Conservation (phyloP, 2,329 filamentous ascomycete genomes). For the Talaromyces funiculosus region DNA sequence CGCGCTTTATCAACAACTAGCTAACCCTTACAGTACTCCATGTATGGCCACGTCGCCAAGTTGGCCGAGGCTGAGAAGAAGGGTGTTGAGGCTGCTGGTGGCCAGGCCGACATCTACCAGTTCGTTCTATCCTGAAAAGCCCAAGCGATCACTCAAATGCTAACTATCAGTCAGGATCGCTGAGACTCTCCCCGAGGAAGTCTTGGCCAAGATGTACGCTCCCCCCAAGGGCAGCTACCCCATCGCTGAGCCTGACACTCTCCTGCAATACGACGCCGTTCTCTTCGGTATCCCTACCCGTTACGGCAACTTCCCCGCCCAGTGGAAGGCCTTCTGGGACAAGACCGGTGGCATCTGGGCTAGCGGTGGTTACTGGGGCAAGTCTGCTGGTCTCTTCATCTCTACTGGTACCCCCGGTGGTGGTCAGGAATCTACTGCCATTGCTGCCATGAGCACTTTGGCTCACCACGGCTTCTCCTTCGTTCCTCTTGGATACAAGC, state of each 20-base stretch:
- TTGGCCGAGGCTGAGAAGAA: slow-evolving; percentile 85
- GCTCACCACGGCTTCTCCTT: slow-evolving; percentile 92
- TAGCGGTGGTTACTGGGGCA: slow-evolving; percentile 71
- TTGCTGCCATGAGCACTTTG: slow-evolving; percentile 77
- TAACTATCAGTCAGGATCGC: slow-evolving; percentile 50
- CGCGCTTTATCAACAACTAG: neutral
- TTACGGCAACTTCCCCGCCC: slow-evolving; percentile 93
- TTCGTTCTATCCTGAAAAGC: slow-evolving; percentile 33
- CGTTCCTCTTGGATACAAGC: slow-evolving; percentile 91
- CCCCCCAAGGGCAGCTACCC: slow-evolving; percentile 67
- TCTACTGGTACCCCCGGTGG: slow-evolving; percentile 78
- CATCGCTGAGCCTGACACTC: slow-evolving; percentile 54
- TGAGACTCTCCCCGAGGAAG: slow-evolving; percentile 80
- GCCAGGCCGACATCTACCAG: slow-evolving; percentile 76
- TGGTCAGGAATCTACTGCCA: slow-evolving; percentile 84
- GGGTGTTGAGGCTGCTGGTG: slow-evolving; percentile 83
- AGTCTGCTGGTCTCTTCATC: slow-evolving; percentile 87
- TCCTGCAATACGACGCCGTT: slow-evolving; percentile 78
- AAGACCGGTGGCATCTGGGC: slow-evolving; percentile 80
- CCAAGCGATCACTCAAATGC: too few relatives aligned
- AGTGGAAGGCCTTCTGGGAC: slow-evolving; percentile 89
- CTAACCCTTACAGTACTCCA: slow-evolving; percentile 63
- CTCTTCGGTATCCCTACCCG: slow-evolving; percentile 92
- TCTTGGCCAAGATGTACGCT: slow-evolving; percentile 86
- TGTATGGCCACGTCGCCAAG: slow-evolving; percentile 83